These are phyloP conservation scores for Leucoagaricus sp. DNA, from an alignment of 1,284 basidiomycete species.

Conservation along the genomic window DNA sequence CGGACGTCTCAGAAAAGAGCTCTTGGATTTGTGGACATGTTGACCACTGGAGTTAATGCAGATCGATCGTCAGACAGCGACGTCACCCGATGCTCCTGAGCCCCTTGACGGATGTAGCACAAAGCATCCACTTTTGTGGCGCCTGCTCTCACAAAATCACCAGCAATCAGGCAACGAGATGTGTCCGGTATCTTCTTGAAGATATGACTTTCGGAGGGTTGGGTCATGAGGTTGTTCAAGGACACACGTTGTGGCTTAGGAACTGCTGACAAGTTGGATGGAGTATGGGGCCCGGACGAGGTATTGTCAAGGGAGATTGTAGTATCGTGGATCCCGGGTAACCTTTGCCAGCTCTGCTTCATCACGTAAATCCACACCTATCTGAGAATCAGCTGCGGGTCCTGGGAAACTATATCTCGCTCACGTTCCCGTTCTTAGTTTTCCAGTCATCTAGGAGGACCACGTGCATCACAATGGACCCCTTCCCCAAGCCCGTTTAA, in stretches of 20 bases:
- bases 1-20: no score
- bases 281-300: neutral
- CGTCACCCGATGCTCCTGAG: neutral
- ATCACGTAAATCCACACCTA: neutral
- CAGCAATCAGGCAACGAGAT: neutral
- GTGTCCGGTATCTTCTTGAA: neutral
- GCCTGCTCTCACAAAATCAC: neutral
- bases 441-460: neutral
- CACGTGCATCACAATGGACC: neutral
- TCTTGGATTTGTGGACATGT: no score
- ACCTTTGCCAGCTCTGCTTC: neutral
- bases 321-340: neutral
- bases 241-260: neutral
- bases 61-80: no score
- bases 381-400: neutral
- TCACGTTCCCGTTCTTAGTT: neutral
- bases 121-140: neutral
- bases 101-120: neutral
- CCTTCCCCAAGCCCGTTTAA: neutral
- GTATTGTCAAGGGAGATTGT: neutral
- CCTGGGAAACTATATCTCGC: neutral
- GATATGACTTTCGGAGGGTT: neutral
- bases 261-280: neutral
- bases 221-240: neutral
- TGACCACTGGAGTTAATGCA: no score